phyloP scores from a whole-genome alignment of 495 filamentous ascomycete species.

The Massariosphaeria phaeospora region DNA sequence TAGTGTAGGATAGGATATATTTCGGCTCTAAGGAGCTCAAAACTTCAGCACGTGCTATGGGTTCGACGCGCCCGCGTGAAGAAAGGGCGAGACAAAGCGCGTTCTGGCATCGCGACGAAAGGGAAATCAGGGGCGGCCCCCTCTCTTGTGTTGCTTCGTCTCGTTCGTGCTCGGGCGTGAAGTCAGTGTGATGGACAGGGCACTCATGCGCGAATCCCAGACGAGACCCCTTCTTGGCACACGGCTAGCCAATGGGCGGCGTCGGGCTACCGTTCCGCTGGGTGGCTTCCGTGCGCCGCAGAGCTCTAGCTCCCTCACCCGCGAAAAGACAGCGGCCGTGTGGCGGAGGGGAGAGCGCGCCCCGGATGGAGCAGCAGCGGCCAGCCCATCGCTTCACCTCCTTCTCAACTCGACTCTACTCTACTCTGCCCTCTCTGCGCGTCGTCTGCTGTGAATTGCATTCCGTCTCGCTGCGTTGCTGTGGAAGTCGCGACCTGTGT shows the following conservation, averaged over 20 bases:
- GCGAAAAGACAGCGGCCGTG: not conserved
- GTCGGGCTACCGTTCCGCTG: not conserved
- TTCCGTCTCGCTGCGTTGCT: no score
- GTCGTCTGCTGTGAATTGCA: no score
- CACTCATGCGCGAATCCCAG: not conserved
- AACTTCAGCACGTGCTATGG: no score
- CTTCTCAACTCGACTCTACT: no score
- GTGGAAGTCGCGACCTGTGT: no score
- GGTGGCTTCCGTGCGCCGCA: not conserved
- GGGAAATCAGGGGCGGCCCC: not conserved
- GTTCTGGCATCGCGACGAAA: no score
- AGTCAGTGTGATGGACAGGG: not conserved
- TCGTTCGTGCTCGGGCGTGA: not conserved
- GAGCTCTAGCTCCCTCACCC: not conserved
- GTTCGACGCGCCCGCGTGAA: no score
- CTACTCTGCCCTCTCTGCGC: no score
- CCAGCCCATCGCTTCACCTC: not conserved
- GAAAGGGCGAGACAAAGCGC: no score
- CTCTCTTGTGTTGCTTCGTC: not conserved
- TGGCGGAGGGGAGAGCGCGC: not conserved
- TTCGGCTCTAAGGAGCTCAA: no score
- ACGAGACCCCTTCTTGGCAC: not conserved
- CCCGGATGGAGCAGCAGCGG: not conserved
- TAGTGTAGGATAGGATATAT: no score
- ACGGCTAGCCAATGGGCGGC: not conserved